Percentiles rank a stretch among this genome's conserved stretches.
phyloP scores from a whole-genome alignment of 108 stramenopile genomes.

The Cafeteria roenbergensis region DNA sequence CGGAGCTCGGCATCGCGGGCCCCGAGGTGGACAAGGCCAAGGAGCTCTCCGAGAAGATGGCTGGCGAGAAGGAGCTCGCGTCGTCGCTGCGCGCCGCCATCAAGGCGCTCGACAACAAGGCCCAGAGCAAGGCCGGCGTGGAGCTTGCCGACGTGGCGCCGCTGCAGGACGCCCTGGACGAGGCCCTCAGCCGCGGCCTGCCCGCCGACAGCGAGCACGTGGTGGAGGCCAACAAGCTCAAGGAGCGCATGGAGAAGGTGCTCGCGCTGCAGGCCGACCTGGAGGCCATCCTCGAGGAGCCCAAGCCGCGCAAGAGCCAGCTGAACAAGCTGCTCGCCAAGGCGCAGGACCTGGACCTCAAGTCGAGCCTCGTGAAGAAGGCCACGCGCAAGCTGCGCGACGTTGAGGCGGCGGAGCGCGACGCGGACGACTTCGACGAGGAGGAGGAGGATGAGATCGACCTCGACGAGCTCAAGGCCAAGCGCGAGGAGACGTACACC shows the following conservation, averaged over 20 bases:
- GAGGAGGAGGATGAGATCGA: conserved; percentile 22
- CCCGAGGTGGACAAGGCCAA: conserved; percentile 15
- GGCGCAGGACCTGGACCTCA: conserved; percentile 39
- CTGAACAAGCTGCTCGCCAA: conserved; percentile 42
- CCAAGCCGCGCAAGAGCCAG: conserved; percentile 18
- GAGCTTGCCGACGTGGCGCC: conserved; percentile 10
- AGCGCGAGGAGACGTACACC: conserved; percentile 28
- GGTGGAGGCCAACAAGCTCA: conserved; percentile 4
- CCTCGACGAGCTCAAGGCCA: conserved; percentile 29
- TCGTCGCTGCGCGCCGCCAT: conserved; percentile 4
- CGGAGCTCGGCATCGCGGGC: conserved; percentile 3
- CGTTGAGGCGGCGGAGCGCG: conserved; percentile 24
- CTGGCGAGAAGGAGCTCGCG: not conserved
- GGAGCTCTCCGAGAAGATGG: conserved; percentile 8
- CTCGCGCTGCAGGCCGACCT: conserved; percentile 33
- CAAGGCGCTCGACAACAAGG: conserved; percentile 20
- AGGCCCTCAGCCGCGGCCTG: conserved; percentile 12
- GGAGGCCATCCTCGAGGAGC: conserved; percentile 20
- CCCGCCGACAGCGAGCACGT: not conserved
- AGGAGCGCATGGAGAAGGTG: conserved; percentile 29
- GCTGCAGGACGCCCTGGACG: conserved; percentile 14
- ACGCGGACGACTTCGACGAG: conserved; percentile 9
- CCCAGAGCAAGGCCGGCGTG: conserved; percentile 20
- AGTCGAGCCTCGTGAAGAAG: conserved; percentile 27
- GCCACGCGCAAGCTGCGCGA: conserved; percentile 27